A percentile compares a stretch with the other conserved stretches of the same genome.
Conservation (phyloP, 2,329 filamentous ascomycete genomes). For the Trichoderma endophyticum region DNA sequence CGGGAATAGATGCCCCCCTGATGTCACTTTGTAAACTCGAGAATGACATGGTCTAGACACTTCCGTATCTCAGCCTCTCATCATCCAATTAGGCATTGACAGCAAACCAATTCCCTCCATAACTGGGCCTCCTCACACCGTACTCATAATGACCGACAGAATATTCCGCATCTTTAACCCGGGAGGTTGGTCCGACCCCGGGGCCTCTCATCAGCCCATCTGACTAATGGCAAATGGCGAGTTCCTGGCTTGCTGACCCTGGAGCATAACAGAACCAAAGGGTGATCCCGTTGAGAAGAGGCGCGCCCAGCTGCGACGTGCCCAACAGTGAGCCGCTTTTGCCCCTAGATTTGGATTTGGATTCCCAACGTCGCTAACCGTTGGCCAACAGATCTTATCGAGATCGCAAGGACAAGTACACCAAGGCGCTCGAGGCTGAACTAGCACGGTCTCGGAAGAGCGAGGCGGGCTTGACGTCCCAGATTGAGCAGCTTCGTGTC, state of each 20-base stretch:
- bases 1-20: not conserved
- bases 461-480: slow-evolving; percentile 24
- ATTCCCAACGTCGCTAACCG: not conserved
- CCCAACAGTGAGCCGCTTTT: slow-evolving; percentile 26
- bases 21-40: not conserved
- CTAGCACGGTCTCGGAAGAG: slow-evolving; percentile 21
- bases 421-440: slow-evolving; percentile 29
- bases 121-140: not conserved
- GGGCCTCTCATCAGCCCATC: not conserved
- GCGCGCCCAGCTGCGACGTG: slow-evolving; percentile 28
- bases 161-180: slow-evolving; percentile 38
- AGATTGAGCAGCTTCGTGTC: slow-evolving; percentile 22
- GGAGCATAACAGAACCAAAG: slow-evolving; percentile 21
- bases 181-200: slow-evolving; percentile 16
- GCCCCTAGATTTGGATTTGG: not conserved
- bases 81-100: not conserved
- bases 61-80: not conserved
- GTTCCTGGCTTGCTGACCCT: not conserved
- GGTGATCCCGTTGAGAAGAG: slow-evolving; percentile 28
- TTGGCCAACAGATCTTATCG: slow-evolving; percentile 27
- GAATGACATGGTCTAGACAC: not conserved
- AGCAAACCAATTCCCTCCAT: not conserved
- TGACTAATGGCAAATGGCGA: not conserved
- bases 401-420: slow-evolving; percentile 30
- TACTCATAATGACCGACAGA: slow-evolving; percentile 19